Evolutionary conservation across 257 asterid species (phyloP).

Genomic region (Gentiana straminea): DNA sequence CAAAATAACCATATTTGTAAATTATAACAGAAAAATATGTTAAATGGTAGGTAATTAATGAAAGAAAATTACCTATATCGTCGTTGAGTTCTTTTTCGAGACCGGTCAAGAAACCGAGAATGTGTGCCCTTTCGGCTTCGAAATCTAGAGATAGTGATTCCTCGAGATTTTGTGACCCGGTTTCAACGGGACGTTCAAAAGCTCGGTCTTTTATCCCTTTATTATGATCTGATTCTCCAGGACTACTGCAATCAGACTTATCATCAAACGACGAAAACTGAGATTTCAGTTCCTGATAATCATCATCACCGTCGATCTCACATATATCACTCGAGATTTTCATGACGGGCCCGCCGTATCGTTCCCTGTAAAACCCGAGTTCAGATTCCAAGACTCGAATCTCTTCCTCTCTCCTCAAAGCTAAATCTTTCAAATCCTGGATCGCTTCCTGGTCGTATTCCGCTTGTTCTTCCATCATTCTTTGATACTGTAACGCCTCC

Average conservation of each 20-base stretch:
- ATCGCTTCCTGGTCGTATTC: slow-evolving; percentile 82
- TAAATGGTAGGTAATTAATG: not conserved
- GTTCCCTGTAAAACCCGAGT: slow-evolving; percentile 43
- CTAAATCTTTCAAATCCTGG: slow-evolving; percentile 49
- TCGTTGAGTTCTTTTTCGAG: slow-evolving; percentile 35
- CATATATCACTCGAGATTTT: slow-evolving; percentile 52
- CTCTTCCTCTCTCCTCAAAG: slow-evolving; percentile 57
- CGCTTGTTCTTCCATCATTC: slow-evolving; percentile 98
- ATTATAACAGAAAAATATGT: not conserved
- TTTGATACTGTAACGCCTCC: slow-evolving; percentile 96
- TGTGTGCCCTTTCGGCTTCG: slow-evolving; percentile 44
- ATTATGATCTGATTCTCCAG: slow-evolving; percentile 17
- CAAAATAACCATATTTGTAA: not conserved
- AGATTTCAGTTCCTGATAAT: slow-evolving; percentile 48
- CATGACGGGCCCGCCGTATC: slow-evolving; percentile 47
- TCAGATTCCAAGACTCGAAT: slow-evolving; percentile 46
- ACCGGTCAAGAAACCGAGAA: slow-evolving; percentile 39
- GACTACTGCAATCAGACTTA: slow-evolving; percentile 37
- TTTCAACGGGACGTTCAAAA: slow-evolving; percentile 14
- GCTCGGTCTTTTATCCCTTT: slow-evolving; percentile 14
- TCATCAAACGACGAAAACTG: slow-evolving; percentile 38
- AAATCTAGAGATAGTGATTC: slow-evolving; percentile 40
- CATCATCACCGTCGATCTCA: slow-evolving; percentile 60
- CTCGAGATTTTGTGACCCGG: slow-evolving; percentile 18
- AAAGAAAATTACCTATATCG: slow-evolving; percentile 24